A percentile compares a stretch with the other conserved stretches of the same genome.
phyloP scores from a whole-genome alignment of 352 stramenopile genomes.

The Phytopythium litorale region DNA sequence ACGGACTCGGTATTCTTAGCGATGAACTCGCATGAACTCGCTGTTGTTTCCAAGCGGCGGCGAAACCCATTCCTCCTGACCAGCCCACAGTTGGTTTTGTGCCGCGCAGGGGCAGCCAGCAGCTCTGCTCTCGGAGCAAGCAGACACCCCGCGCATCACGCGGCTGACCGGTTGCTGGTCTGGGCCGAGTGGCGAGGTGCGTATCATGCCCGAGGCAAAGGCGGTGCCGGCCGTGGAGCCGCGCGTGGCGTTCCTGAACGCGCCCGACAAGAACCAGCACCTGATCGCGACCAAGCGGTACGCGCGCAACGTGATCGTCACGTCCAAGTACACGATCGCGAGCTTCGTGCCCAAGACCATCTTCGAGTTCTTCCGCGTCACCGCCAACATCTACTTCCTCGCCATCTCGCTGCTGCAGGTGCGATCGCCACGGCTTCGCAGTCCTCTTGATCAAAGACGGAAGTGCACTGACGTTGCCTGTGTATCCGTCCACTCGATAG shows the following conservation, averaged over 20 bases:
- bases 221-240: slow-evolving; percentile 18
- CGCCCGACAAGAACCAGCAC: slow-evolving; percentile 45
- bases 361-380: slow-evolving; percentile 92
- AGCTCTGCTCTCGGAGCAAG: background rate
- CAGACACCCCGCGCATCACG: background rate
- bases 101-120: background rate
- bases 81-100: background rate
- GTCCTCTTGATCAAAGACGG: background rate
- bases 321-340: slow-evolving; percentile 90
- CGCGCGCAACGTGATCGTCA: slow-evolving; percentile 79
- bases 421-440: background rate
- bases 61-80: slow-evolving; percentile 1
- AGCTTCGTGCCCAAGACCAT: slow-evolving; percentile 93
- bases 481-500: slow-evolving; percentile 16
- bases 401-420: slow-evolving; percentile 89
- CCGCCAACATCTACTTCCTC: slow-evolving; percentile 96
- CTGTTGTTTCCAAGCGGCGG: background rate
- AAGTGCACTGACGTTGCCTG: too few species aligned
- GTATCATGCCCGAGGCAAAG: slow-evolving; percentile 2
- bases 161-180: background rate
- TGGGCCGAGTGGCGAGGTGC: background rate
- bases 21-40: background rate
- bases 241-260: slow-evolving; percentile 53
- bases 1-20: too few species aligned
- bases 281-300: slow-evolving; percentile 46